Conservation (phyloP, 441 rosid genomes). For the Oxalis stricta region DNA sequence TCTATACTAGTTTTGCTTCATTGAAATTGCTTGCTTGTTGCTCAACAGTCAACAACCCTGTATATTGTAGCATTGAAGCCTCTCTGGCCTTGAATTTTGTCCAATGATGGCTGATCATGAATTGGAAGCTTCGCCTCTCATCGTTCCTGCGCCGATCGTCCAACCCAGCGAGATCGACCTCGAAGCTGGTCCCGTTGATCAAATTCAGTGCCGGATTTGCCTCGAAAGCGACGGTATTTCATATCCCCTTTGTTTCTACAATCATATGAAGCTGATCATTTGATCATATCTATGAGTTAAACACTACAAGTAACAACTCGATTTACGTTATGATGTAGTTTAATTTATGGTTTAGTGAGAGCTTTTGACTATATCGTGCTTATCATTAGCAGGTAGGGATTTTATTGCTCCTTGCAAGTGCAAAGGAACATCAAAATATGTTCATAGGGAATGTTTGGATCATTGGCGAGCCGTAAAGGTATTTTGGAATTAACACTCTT, state of each 20-base stretch:
- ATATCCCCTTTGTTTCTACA: neutral
- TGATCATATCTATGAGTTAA: too few species aligned
- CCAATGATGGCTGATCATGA: slow-evolving; percentile 54
- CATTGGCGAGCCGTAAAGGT: slow-evolving; percentile 98
- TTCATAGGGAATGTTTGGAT: slow-evolving; percentile 93
- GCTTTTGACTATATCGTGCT: neutral
- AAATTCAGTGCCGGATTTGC: slow-evolving; percentile 97
- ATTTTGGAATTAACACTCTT: slow-evolving; percentile 1
- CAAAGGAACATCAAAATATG: slow-evolving; percentile 96
- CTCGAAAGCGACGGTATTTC: slow-evolving; percentile 84
- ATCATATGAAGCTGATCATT: too few species aligned
- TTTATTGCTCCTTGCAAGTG: slow-evolving; percentile 99
- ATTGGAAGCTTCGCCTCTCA: slow-evolving; percentile 56
- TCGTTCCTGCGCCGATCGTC: slow-evolving; percentile 56
- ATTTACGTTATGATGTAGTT: too few species aligned
- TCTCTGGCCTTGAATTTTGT: slow-evolving; percentile 1
- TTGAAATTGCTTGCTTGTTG: too few species aligned
- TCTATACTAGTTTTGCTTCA: too few species aligned
- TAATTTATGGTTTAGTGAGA: neutral
- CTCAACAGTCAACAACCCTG: too few species aligned
- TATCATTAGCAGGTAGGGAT: slow-evolving; percentile 66
- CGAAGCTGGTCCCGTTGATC: slow-evolving; percentile 91
- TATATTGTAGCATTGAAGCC: too few species aligned
- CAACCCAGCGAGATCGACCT: slow-evolving; percentile 87
- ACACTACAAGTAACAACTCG: too few species aligned